These are phyloP conservation scores for Halteria grandinella DNA, from an alignment of 73 alveolate species.

Conservation along the genomic window DNA sequence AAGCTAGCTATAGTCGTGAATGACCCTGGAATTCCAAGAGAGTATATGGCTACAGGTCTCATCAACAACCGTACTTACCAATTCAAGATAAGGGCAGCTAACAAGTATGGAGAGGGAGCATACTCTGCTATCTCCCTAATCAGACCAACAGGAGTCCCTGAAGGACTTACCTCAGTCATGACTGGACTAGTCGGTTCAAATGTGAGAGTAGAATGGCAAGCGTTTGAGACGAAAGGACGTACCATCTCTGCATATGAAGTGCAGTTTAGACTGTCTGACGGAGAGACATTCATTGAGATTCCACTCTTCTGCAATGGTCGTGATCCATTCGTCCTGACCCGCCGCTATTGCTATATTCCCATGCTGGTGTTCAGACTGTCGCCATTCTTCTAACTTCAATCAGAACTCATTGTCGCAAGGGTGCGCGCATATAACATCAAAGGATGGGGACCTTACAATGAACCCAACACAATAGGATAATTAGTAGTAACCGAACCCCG, in stretches of 20 bases:
- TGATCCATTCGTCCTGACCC: neutral
- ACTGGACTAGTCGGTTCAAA: neutral
- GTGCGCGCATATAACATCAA: conserved; percentile 14
- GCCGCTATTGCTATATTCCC: conserved; percentile 20
- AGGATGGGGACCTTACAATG: conserved; percentile 33
- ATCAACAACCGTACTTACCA: too few relatives aligned
- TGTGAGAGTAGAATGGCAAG: conserved; percentile 33
- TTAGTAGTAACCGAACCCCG: conserved; percentile 21
- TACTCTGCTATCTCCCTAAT: conserved; percentile 14
- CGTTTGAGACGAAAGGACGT: conserved; percentile 3
- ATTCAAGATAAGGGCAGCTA: conserved; percentile 47
- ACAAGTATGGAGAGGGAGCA: conserved; percentile 52
- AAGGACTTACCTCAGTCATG: conserved; percentile 13
- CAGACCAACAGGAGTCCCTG: conserved; percentile 49
- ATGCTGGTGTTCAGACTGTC: conserved; percentile 5
- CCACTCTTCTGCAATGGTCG: conserved; percentile 53
- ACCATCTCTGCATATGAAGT: conserved; percentile 33
- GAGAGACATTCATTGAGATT: conserved; percentile 37
- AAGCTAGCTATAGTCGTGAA: too few relatives aligned
- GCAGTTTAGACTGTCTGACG: neutral
- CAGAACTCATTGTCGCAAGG: conserved; percentile 4
- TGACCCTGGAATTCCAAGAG: too few relatives aligned
- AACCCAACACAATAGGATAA: conserved; percentile 4
- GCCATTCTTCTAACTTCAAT: neutral
- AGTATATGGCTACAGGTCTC: too few relatives aligned